Evolutionary conservation across 2,329 filamentous ascomycete genomes (phyloP), one percentile per base, ranked within the genome.

Genomic region (Trichoderma citrinoviride): DNA sequence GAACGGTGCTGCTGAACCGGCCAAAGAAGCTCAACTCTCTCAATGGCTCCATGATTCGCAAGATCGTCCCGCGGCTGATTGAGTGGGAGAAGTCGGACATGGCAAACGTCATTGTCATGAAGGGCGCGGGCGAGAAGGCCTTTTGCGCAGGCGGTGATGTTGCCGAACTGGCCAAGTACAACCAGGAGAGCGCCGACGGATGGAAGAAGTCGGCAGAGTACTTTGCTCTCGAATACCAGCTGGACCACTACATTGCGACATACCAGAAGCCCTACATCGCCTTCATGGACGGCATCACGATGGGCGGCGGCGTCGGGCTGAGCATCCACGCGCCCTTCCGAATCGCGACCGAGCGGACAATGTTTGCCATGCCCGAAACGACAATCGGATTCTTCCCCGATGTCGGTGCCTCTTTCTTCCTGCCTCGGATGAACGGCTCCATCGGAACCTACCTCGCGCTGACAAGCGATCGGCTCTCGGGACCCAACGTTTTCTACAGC

Each of bases 371-470:
- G 95, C 95, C 95, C 33, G 95, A 99, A 81, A 99, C 95, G 4
- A 96, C 88, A 8, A 99, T 99, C 74, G 95, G 95, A 44, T 97
- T 98, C 83, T 99, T 99, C 83, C 95, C 96, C 7, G 96, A 99
- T 73, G 95, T 99, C 55, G 95, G 95, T 67, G 96, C 90, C 37
- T 96, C 92, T 12, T 99, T 98, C 82, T 98, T 98, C 83, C 83
- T 99, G 61, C 92, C 95, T 17, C 86, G 93, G 68, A 88, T 99
- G 83, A 88, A 96, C 72, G 95, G 95, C 56, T 82, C 88, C 66
- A 79, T 96, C 64, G 95, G 95, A 65, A 97, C 91, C 21, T 99
- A 98, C 78, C 87, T 99, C 49, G 95, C 93, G 21, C 83, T 99
- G 68, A 99, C 95, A 7, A 95, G 93, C 74, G 90, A 94, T 74